phyloP scores from a whole-genome alignment of 1,139 yeast genomes.

The Nakaseomyces bracarensis region DNA sequence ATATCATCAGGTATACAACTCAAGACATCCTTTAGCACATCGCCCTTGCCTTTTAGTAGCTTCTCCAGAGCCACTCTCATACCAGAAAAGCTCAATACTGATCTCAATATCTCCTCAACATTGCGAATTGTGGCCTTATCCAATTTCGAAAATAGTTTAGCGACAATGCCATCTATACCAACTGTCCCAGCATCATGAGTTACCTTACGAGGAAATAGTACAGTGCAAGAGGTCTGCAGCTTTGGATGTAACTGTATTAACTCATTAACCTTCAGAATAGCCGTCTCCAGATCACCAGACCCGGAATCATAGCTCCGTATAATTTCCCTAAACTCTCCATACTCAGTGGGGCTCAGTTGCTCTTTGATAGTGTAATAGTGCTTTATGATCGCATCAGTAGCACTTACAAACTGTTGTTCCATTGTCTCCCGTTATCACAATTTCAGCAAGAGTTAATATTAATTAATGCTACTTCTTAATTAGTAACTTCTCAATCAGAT shows the following conservation, averaged over 20 bases:
- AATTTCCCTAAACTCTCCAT: conserved; percentile 1
- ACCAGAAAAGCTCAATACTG: not conserved
- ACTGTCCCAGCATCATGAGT: not conserved
- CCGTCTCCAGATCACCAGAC: not conserved
- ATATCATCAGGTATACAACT: not conserved
- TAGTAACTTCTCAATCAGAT: too few species aligned
- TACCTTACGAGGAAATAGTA: not conserved
- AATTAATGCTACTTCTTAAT: too few species aligned
- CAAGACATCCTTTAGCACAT: not conserved
- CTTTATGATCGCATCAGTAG: not conserved
- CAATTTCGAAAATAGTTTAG: not conserved
- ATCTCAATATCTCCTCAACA: not conserved
- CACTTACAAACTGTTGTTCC: conserved; percentile 1
- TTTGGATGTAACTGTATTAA: not conserved
- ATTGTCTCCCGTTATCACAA: not conserved
- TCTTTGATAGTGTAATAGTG: conserved; percentile 3
- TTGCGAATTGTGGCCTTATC: not conserved
- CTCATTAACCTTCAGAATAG: not conserved
- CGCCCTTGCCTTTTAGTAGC: not conserved
- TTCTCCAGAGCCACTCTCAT: not conserved
- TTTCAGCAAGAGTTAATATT: not conserved
- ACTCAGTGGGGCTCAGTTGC: not conserved
- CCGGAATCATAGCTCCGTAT: not conserved
- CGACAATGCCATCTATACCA: not conserved
- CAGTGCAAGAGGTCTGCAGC: not conserved